A percentile compares a stretch with the other conserved stretches of the same genome.
These are phyloP conservation scores for Ogataea ganodermae DNA, from an alignment of 805 yeast species.

Conservation along the genomic window DNA sequence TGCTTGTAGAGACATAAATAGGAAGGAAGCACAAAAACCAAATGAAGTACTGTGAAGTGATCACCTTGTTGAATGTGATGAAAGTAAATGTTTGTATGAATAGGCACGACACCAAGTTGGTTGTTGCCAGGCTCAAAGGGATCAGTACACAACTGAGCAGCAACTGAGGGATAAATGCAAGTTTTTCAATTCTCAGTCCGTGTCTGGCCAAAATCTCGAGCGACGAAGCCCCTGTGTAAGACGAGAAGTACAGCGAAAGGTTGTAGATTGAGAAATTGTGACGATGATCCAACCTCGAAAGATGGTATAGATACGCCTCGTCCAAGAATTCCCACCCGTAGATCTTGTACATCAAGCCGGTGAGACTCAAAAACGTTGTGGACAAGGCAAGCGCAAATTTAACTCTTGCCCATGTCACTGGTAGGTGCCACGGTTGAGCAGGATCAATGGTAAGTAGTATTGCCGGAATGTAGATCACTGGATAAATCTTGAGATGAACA, in stretches of 20 bases:
- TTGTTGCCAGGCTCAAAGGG: constrained; percentile 50
- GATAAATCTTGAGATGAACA: constrained; percentile 90
- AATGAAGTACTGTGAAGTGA: constrained; percentile 93
- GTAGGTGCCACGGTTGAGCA: constrained; percentile 34
- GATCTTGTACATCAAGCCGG: constrained; percentile 59
- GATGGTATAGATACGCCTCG: constrained; percentile 82
- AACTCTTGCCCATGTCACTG: constrained; percentile 47
- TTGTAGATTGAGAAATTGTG: constrained; percentile 93
- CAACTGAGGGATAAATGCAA: constrained; percentile 86
- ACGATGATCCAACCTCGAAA: constrained; percentile 84
- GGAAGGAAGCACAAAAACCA: constrained; percentile 93
- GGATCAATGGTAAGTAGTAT: constrained; percentile 44
- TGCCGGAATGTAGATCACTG: constrained; percentile 83
- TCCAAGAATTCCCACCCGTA: constrained; percentile 77
- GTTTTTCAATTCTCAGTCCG: constrained; percentile 33
- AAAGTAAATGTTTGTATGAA: constrained; percentile 81
- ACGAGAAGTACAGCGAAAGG: constrained; percentile 63
- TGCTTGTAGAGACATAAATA: constrained; percentile 56
- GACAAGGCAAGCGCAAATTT: constrained; percentile 43
- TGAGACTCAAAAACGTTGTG: constrained; percentile 47
- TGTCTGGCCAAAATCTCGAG: constrained; percentile 10
- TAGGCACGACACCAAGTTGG: constrained; percentile 50
- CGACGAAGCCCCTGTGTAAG: constrained; percentile 36
- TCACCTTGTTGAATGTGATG: constrained; percentile 76
- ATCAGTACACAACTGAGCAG: constrained; percentile 56